Percentiles rank a stretch among this genome's conserved stretches.
These are phyloP conservation scores for Lactarius psammicola DNA, from an alignment of 768 basidiomycete genomes.

Conservation along the genomic window DNA sequence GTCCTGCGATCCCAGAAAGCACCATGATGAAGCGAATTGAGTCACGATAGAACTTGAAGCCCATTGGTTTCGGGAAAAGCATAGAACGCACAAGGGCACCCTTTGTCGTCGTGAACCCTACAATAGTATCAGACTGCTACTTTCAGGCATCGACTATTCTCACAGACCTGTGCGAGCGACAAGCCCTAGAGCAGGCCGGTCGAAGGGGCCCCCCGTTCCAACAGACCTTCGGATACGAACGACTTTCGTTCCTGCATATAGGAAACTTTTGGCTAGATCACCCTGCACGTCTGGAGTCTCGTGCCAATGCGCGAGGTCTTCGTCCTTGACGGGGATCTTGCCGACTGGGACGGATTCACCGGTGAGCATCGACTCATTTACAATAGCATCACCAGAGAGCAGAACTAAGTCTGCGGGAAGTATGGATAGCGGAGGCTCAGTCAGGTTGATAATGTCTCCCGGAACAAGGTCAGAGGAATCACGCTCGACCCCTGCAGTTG, in stretches of 20 bases:
- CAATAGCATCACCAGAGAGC: slow-evolving; percentile 93
- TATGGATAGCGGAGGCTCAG: slow-evolving; percentile 63
- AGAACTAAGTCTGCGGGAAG: slow-evolving; percentile 92
- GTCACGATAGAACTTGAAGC: slow-evolving; percentile 97
- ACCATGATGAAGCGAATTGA: slow-evolving; percentile 90
- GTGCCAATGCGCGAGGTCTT: slow-evolving; percentile 68
- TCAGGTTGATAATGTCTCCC: slow-evolving; percentile 91
- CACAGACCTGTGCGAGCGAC: slow-evolving; percentile 80
- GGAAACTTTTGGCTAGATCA: slow-evolving; percentile 76
- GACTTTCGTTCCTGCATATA: slow-evolving; percentile 89
- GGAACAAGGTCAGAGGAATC: slow-evolving; percentile 83
- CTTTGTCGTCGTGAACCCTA: slow-evolving; percentile 95
- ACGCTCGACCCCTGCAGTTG: slow-evolving; percentile 57
- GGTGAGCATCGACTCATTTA: slow-evolving; percentile 99
- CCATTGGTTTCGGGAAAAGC: slow-evolving; percentile 98
- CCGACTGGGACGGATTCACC: slow-evolving; percentile 98
- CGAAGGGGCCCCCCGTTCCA: slow-evolving; percentile 48
- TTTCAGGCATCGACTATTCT: not conserved
- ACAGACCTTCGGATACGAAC: slow-evolving; percentile 75
- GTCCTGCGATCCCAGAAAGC: slow-evolving; percentile 82
- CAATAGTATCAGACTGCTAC: slow-evolving; percentile 16
- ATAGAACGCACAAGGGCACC: slow-evolving; percentile 94
- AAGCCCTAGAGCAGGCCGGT: slow-evolving; percentile 69
- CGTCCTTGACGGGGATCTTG: slow-evolving; percentile 81
- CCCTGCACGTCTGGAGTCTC: slow-evolving; percentile 55